Base-by-base conservation (phyloP, 148 eudicot species). In the Amaranthus hypochondriacus region DNA sequence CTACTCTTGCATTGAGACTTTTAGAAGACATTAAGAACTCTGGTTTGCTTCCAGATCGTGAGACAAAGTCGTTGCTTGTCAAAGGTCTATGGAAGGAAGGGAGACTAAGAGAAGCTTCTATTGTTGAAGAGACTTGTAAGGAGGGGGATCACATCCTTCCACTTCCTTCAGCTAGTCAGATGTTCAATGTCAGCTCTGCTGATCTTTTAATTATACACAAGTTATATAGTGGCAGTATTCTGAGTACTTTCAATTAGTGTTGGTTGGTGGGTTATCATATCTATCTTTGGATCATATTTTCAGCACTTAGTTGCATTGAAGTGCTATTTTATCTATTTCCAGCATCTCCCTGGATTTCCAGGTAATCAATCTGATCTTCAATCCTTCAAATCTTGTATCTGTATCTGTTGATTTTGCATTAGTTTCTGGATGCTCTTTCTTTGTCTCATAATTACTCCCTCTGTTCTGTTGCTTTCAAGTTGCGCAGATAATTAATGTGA, bases 31-130 rank as follows among this genome's bases (percentile, higher is more conserved):
- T 95, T 92, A 87, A 81, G 71, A 86, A 82, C 71, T 85, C 86
- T 12, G 48, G 75, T 58, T 75, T 95, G 70, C 63, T 69, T 57
- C 93, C 83, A 66, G 98, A 92, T 78, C 67, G 61, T 77, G 74
- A 78, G 4, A 95, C 97, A 59, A 95, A 88, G 79, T 75, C 86
- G 6, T 74, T 87, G 83, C 93, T 95, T 5, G 97, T 88, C 75
- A 95, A 80, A 81, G 87, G 90, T 75, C 87, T 95, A 7, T 95
- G 97, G 98, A 88, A 85, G 72, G 97, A 89, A 83, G 90, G 96
- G n/a, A 89, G 87, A 80, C 83, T 92, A 3, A 83, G 89, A 69
- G 98, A 95, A 85, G 97, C 96, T 44, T 90, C 93, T 56, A 62
- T 75, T 12, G 89, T 90, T 10, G 96, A 95, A 84, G 92, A 89